These are phyloP conservation scores for Candida dajiaensis DNA, from an alignment of 805 yeast genomes.

Conservation along the genomic window DNA sequence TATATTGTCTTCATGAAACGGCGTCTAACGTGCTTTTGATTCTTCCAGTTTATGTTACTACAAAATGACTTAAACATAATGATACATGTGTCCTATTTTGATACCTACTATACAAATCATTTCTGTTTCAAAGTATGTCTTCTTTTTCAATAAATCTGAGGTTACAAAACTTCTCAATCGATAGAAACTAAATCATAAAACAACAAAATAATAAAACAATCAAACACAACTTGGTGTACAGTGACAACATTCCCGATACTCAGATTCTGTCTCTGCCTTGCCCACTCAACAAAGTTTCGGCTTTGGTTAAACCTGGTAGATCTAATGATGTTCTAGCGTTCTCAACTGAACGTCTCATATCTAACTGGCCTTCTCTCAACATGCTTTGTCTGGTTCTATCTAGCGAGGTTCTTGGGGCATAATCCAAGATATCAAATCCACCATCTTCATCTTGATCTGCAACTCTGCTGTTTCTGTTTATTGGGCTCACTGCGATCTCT, in stretches of 20 bases:
- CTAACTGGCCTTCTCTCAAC: slow-evolving; percentile 30
- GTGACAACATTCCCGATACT: not conserved
- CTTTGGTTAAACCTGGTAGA: slow-evolving; percentile 35
- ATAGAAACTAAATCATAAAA: not conserved
- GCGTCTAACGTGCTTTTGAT: too few species aligned
- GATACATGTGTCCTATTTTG: not conserved
- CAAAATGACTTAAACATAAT: too few species aligned
- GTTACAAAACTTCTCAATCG: not conserved
- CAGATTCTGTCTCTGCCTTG: slow-evolving; percentile 3
- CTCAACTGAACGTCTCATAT: slow-evolving; percentile 33
- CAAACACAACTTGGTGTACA: not conserved
- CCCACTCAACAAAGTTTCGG: slow-evolving; percentile 27
- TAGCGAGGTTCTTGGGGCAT: slow-evolving; percentile 29
- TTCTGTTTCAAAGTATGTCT: not conserved
- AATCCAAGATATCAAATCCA: not conserved
- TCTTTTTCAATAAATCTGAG: not conserved
- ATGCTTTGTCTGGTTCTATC: slow-evolving; percentile 32
- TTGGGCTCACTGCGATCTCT: slow-evolving; percentile 23
- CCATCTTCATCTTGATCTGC: slow-evolving; percentile 3
- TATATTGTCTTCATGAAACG: too few species aligned
- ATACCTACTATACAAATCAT: not conserved
- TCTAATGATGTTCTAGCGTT: slow-evolving; percentile 36
- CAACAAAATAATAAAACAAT: not conserved
- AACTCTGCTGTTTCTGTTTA: slow-evolving; percentile 25
- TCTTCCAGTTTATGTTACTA: too few species aligned